Percentiles rank a stretch among this genome's conserved stretches.
Evolutionary conservation across 306 rosid genomes (phyloP).

Genomic region (Sicyos baderoa): DNA sequence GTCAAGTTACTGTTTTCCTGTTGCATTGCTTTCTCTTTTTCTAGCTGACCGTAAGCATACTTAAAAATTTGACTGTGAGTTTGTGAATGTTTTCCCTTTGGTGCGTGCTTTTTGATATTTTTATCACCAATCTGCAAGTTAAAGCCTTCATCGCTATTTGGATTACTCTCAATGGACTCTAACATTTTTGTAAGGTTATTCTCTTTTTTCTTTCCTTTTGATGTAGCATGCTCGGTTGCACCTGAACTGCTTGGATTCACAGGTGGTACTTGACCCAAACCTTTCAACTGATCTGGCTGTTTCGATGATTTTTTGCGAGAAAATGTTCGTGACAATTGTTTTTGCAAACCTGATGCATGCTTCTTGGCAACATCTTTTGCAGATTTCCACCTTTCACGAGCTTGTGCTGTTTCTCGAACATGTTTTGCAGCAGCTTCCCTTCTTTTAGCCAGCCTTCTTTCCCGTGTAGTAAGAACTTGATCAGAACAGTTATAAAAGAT

Average conservation of each 20-base stretch:
- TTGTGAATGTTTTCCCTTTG: conserved; percentile 43
- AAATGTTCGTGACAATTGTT: conserved; percentile 51
- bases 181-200: conserved; percentile 52
- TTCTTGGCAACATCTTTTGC: conserved; percentile 55
- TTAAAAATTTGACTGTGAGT: conserved; percentile 74
- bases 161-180: conserved; percentile 45
- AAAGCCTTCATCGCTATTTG: conserved; percentile 48
- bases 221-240: conserved; percentile 24
- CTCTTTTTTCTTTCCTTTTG: conserved; percentile 37
- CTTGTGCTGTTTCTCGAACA: conserved; percentile 60
- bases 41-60: conserved; percentile 77
- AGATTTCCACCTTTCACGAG: conserved; percentile 64
- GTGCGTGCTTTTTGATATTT: conserved; percentile 49
- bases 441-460: conserved; percentile 55
- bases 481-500: conserved; percentile 65
- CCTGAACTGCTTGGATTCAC: conserved; percentile 34
- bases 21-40: conserved; percentile 80
- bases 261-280: conserved; percentile 27
- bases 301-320: conserved; percentile 49
- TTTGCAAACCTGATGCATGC: conserved; percentile 34
- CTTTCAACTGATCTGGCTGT: conserved; percentile 29
- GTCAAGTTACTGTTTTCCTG: conserved; percentile 56
- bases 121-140: conserved; percentile 58
- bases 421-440: conserved; percentile 76
- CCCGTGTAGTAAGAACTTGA: conserved; percentile 63